Evolutionary conservation across 192 early-diverging fungal genomes (phyloP).

Genomic region (Coemansia sp.): DNA sequence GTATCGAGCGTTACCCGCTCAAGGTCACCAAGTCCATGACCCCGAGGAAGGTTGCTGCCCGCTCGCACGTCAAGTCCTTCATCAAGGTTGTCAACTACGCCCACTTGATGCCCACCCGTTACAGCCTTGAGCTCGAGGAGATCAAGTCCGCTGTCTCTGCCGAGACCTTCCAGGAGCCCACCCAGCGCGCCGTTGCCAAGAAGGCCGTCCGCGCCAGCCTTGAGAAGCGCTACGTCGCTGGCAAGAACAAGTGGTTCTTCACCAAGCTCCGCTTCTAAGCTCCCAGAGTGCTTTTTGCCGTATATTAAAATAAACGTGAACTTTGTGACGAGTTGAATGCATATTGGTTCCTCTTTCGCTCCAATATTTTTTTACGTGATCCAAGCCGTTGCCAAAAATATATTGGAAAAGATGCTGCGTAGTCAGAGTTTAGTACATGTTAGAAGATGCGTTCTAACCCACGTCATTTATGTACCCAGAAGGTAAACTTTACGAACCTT

Average conservation of each 20-base stretch:
- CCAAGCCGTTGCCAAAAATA: too few species aligned
- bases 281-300: neutral
- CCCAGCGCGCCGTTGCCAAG: slow-evolving; percentile 86
- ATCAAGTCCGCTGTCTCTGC: slow-evolving; percentile 83
- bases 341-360: neutral
- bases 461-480: too few species aligned
- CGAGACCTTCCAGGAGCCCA: slow-evolving; percentile 93
- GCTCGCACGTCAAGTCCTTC: slow-evolving; percentile 98
- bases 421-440: too few species aligned
- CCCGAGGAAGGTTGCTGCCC: slow-evolving; percentile 92
- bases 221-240: slow-evolving; percentile 94
- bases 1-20: slow-evolving; percentile 94
- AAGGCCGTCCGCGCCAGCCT: slow-evolving; percentile 96
- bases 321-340: neutral
- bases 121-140: slow-evolving; percentile 93
- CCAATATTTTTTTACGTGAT: neutral
- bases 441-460: too few species aligned
- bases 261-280: slow-evolving; percentile 95
- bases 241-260: slow-evolving; percentile 99
- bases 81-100: slow-evolving; percentile 99
- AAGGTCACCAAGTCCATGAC: slow-evolving; percentile 97
- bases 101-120: slow-evolving; percentile 99
- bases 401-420: too few species aligned
- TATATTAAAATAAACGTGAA: neutral
- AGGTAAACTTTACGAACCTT: too few species aligned